Conservation (phyloP, 345 rosid species). For the Acer yangbiense region DNA sequence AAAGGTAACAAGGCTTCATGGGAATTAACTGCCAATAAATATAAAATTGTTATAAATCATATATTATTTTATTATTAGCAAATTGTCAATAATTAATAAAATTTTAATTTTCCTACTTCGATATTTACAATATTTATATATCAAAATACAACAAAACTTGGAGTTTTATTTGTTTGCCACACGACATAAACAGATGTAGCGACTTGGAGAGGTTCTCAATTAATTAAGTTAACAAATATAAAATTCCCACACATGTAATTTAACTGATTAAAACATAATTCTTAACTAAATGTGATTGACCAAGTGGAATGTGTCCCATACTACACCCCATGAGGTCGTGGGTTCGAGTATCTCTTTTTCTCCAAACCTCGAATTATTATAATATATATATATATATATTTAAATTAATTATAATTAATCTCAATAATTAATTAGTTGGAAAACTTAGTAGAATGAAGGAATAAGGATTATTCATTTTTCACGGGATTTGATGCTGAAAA, state of each 20-base stretch:
- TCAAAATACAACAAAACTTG: background rate
- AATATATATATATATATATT: too few relatives aligned
- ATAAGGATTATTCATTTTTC: too few relatives aligned
- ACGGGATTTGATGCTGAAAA: background rate
- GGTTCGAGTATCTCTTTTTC: too few relatives aligned
- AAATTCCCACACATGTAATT: background rate
- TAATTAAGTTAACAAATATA: too few relatives aligned
- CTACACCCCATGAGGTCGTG: too few relatives aligned
- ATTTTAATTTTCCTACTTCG: background rate
- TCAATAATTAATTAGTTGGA: background rate
- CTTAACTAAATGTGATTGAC: too few relatives aligned
- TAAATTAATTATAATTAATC: too few relatives aligned
- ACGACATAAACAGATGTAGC: background rate
- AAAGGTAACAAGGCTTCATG: background rate
- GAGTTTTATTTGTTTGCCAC: background rate
- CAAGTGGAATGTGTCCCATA: too few relatives aligned
- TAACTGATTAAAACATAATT: background rate
- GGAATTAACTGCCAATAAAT: constrained; percentile 6
- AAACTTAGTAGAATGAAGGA: background rate
- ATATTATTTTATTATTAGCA: background rate
- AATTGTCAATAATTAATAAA: background rate
- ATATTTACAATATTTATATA: background rate
- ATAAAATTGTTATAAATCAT: background rate
- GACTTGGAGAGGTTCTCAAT: background rate
- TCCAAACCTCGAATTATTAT: too few relatives aligned